phyloP scores from a whole-genome alignment of 768 basidiomycete species.

The Fibroporia radiculosa region DNA sequence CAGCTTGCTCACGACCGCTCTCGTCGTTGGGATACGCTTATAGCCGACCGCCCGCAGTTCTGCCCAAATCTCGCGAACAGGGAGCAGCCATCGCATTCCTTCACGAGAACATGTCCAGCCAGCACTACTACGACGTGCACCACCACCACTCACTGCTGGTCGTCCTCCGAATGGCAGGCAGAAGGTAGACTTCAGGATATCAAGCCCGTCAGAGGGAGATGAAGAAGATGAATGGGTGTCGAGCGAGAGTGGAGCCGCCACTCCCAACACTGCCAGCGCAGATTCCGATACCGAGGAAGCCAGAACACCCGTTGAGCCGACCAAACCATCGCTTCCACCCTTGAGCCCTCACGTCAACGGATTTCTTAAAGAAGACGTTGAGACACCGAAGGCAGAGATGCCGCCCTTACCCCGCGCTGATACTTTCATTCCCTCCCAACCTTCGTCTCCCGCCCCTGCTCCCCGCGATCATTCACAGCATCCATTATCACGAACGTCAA shows the following conservation, averaged over 20 bases:
- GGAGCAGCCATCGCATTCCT: slow-evolving; percentile 19
- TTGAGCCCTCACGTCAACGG: slow-evolving; percentile 10
- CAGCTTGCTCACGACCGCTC: slow-evolving; percentile 5
- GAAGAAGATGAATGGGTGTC: slow-evolving; percentile 68
- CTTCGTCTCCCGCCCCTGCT: slow-evolving; percentile 2
- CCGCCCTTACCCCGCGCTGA: slow-evolving; percentile 18
- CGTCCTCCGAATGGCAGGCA: slow-evolving; percentile 18
- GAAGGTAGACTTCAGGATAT: slow-evolving; percentile 53
- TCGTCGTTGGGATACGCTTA: not conserved
- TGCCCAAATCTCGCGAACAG: slow-evolving; percentile 17
- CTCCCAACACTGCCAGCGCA: slow-evolving; percentile 37
- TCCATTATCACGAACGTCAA: not conserved
- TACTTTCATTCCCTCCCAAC: slow-evolving; percentile 11
- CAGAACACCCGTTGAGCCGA: slow-evolving; percentile 20
- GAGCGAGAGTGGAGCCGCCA: slow-evolving; percentile 68
- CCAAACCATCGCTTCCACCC: slow-evolving; percentile 9
- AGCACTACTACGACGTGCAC: slow-evolving; percentile 15
- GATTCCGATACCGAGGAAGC: slow-evolving; percentile 34
- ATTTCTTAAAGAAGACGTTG: slow-evolving; percentile 15
- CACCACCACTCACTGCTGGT: slow-evolving; percentile 8
- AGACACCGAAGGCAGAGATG: slow-evolving; percentile 23
- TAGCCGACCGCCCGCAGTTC: slow-evolving; percentile 16
- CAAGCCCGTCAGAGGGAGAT: slow-evolving; percentile 39
- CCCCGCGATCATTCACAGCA: slow-evolving; percentile 12
- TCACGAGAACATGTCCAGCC: slow-evolving; percentile 19